Evolutionary conservation across 257 asterid genomes (phyloP), one percentile per base, ranked within the genome.

Genomic region (Catharanthus roseus): DNA sequence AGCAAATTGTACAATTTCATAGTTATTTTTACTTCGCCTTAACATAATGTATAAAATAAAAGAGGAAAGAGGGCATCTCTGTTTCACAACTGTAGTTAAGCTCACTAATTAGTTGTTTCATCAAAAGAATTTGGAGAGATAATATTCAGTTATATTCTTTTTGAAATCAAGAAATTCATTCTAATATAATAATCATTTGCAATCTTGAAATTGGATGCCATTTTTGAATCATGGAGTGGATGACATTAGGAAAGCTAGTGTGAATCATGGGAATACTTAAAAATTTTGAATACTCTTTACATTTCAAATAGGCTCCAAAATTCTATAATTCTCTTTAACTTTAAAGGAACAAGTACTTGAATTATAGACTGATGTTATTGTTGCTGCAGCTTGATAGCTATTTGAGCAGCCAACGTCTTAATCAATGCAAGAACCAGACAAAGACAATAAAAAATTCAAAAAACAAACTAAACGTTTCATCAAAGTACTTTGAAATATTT

Each of bases 71-170:
- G 55, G 49, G n/a, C 34, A 65, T 33, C 57, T 78, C 18, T 24
- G 33, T 74, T 50, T 78, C 69, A 67, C 33, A 47, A 33, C 34
- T 57, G 65, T 58, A 62, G 12, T 61, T 34, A 31, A 57, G n/a
- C 23, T 49, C 28, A 29, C 74, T 44, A 4, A 3, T 21, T 72
- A 63, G 64, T 72, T 68, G 11, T 54, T 70, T 79, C 49, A 41
- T 38, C 61, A 38, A 72, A 70, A 75, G 71, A 69, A 18, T 41
- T 51, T 75, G 67, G 51, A 68, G 77, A 69, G 72, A 53, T 38
- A 39, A 26, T 75, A 63, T 28, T 21, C 42, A 68, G 72, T 62
- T 26, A 18, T 39, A 76, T 38, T 72, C 72, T 63, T 80, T n/a
- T 75, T 73, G 41, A 77, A 60, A 72, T 63, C 49, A 26, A 39